Evolutionary conservation across 257 asterid genomes (phyloP), one percentile per base, ranked within the genome.

Genomic region (Solanum neorickii): DNA sequence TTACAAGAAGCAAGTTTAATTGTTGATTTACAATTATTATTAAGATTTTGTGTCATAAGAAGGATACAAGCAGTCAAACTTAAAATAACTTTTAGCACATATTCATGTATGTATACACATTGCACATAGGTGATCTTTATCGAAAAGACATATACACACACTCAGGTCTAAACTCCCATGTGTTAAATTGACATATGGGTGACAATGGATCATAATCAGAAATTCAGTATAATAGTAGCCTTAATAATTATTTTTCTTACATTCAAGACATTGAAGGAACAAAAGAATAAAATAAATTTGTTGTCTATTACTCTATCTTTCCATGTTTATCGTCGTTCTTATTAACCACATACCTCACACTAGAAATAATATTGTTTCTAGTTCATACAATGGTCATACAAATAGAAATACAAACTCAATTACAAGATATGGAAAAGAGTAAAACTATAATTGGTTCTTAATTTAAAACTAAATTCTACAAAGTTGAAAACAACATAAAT

Each of bases 361-460:
- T 33, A 33, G 35, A 33, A 33, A 33, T 33, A 0, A 33, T 33
- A 4, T 33, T 33, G 35, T 33, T 33, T 33, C 5, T 33, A 4
- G 35, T 33, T 33, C 35, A 33, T 33, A 33, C 5, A 46, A 46
- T 46, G 52, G 41, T 21, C 10, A 73, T 37, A 37, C 35, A 33
- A 33, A 33, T 33, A 37, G 27, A 70, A 70, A 90, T 83, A 88
- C 87, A 87, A 87, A 88, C 88, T 87, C 70, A 68, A 87, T 82
- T 20, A 12, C 52, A 12, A 68, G 76, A 89, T 37, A 80, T 18
- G 7, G 10, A 56, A 56, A 56, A 7, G 2, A 56, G 65, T 18
- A 56, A n/a, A 15, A 56, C 65, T 46, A 46, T 12, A 46, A 46
- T 46, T 46, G 52, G 6, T 46, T 46, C 52, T 46, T 46, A 12